phyloP scores from a whole-genome alignment of 768 basidiomycete species.

The Hypholoma sublateritium region DNA sequence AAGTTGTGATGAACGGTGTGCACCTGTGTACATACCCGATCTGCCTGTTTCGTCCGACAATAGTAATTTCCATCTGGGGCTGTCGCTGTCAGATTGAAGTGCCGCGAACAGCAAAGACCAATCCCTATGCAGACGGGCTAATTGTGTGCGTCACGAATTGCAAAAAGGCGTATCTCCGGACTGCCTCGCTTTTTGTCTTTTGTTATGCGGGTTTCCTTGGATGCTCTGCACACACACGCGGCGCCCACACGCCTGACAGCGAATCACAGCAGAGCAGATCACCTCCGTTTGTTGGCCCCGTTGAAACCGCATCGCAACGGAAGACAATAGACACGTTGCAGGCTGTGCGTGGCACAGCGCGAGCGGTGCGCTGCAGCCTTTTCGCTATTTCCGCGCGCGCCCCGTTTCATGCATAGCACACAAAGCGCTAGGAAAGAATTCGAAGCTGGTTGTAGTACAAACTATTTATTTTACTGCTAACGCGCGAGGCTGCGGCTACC shows the following conservation, averaged over 20 bases:
- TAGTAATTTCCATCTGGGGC: background rate
- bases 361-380: background rate
- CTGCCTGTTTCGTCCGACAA: background rate
- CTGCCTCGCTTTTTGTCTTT: background rate
- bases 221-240: too few relatives aligned
- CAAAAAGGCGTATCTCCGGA: background rate
- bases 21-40: too few relatives aligned
- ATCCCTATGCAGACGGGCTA: background rate
- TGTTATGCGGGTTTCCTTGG: background rate
- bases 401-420: background rate
- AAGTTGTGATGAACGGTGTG: too few relatives aligned
- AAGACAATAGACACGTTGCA: background rate
- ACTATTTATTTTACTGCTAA: constrained; percentile 9
- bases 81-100: background rate
- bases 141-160: background rate
- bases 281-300: background rate
- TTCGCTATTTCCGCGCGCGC: background rate
- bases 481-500: background rate
- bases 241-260: background rate
- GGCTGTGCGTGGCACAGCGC: too few relatives aligned
- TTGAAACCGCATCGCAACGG: background rate
- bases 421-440: constrained; percentile 4
- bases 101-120: background rate
- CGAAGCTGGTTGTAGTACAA: constrained; percentile 16
- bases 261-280: background rate